A percentile compares a stretch with the other conserved stretches of the same genome.
Conservation (phyloP, 352 stramenopile genomes). For the Phytophthora fragariaefolia region DNA sequence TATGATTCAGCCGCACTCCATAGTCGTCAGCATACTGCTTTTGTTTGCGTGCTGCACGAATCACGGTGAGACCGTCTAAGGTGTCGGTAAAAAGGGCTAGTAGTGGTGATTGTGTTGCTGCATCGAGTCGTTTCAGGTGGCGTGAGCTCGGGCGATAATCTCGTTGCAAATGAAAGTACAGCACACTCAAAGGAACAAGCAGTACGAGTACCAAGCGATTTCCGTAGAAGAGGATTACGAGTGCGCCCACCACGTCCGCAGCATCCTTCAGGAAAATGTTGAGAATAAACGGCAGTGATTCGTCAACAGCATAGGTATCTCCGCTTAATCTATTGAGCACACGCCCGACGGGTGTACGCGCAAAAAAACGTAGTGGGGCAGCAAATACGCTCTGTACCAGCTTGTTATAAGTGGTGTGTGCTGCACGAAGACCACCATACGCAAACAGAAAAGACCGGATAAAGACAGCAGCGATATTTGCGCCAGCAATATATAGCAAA, state of each 20-base stretch:
- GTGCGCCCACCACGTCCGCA: constrained; percentile 69
- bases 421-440: constrained; percentile 74
- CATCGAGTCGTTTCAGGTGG: constrained; percentile 73
- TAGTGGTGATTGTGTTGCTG: constrained; percentile 78
- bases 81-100: constrained; percentile 78
- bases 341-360: constrained; percentile 65
- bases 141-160: constrained; percentile 77
- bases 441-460: constrained; percentile 89
- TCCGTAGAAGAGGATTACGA: constrained; percentile 82
- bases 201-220: constrained; percentile 80
- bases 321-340: constrained; percentile 84
- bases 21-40: constrained; percentile 51
- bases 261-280: constrained; percentile 90
- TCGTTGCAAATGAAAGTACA: constrained; percentile 73
- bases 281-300: constrained; percentile 89
- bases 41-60: constrained; percentile 63
- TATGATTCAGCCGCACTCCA: constrained; percentile 56
- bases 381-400: constrained; percentile 64
- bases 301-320: constrained; percentile 86
- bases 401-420: constrained; percentile 60
- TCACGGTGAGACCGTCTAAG: constrained; percentile 70
- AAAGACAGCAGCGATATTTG: constrained; percentile 75
- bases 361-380: constrained; percentile 73
- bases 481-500: constrained; percentile 66
- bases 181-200: constrained; percentile 68